Evolutionary conservation across 768 basidiomycete species (phyloP), one percentile per base, ranked within the genome.

Genomic region (Crepidotus variabilis): DNA sequence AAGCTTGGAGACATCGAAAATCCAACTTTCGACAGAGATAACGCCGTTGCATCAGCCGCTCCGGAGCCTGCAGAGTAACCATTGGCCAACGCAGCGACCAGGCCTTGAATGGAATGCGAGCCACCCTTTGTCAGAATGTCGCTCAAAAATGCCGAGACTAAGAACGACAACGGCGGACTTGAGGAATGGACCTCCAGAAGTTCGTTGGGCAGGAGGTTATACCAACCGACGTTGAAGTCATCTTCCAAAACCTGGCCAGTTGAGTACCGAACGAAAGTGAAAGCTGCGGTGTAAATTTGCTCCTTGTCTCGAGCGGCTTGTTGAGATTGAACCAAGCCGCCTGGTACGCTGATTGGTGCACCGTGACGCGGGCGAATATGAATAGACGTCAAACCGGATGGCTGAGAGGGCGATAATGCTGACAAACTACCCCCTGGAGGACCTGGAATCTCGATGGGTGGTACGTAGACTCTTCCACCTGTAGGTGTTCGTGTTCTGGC

Each of bases 161-260:
- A 50, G 50, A 56, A 56, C 22, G 46, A 63, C 62, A 14, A 52
- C 52, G 35, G 61, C 1, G 64, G 55, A 28, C 58, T 52, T 13
- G 57, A 61, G n/a, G 60, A 62, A 50, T 92, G 88, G 16, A 92
- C 67, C 62, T 92, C 90, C 20, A 92, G 75, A 2, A 92, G 76
- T 61, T 91, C 90, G 59, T 83, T 74, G 0, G 85, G 79, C 6
- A 74, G 70, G 20, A 90, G 63, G 39, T 78, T 72, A 63, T 88
- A 89, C 78, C 83, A 86, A 0, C 78, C 70, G 1, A 79, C 64
- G 9, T 73, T 59, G 47, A 78, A 80, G 20, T 86, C 83, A 63
- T 90, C 88, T 63, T 91, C 85, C 28, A 91, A 78, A 13, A 87
- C 69, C 60, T 87, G 79, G 2, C 87, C 86, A 0, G 88, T 88